phyloP scores from a whole-genome alignment of 2,329 filamentous ascomycete species.

The Plenodomus biglobosus region DNA sequence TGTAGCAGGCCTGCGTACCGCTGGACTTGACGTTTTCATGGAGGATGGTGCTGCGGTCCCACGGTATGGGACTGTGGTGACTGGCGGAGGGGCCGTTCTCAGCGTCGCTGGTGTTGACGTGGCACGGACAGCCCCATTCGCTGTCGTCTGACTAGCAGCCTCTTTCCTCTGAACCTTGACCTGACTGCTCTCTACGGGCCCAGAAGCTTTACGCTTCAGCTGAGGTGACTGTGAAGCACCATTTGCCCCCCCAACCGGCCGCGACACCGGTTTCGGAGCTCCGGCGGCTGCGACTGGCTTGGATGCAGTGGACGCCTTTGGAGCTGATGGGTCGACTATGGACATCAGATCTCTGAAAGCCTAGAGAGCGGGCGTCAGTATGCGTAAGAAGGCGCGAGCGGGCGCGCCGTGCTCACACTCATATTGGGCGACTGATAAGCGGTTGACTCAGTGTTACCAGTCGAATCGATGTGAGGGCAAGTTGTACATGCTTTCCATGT shows the following conservation, averaged over 20 bases:
- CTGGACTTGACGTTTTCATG: slow-evolving; percentile 22
- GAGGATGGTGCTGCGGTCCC: slow-evolving; percentile 40
- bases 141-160: slow-evolving; percentile 20
- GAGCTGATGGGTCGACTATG: slow-evolving; percentile 39
- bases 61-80: slow-evolving; percentile 39
- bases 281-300: slow-evolving; percentile 27
- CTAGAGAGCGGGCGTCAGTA: slow-evolving; percentile 18
- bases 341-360: slow-evolving; percentile 44
- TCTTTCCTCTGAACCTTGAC: slow-evolving; percentile 41
- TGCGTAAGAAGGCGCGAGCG: slow-evolving; percentile 12
- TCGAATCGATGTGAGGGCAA: slow-evolving; percentile 36
- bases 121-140: slow-evolving; percentile 30
- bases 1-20: slow-evolving; percentile 29
- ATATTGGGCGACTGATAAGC: slow-evolving; percentile 36
- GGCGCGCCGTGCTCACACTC: slow-evolving; percentile 38
- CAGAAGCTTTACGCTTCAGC: slow-evolving; percentile 47
- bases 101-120: slow-evolving; percentile 23
- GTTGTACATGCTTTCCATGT: slow-evolving; percentile 40
- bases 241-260: slow-evolving; percentile 30
- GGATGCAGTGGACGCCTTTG: slow-evolving; percentile 25
- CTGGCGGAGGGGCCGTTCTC: slow-evolving; percentile 22
- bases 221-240: slow-evolving; percentile 38
- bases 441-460: slow-evolving; percentile 44
- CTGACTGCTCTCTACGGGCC: slow-evolving; percentile 32
- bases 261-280: slow-evolving; percentile 38